A percentile compares a stretch with the other conserved stretches of the same genome.
Conservation (phyloP, 179 eudicot species). For the Beta macrorhiza region DNA sequence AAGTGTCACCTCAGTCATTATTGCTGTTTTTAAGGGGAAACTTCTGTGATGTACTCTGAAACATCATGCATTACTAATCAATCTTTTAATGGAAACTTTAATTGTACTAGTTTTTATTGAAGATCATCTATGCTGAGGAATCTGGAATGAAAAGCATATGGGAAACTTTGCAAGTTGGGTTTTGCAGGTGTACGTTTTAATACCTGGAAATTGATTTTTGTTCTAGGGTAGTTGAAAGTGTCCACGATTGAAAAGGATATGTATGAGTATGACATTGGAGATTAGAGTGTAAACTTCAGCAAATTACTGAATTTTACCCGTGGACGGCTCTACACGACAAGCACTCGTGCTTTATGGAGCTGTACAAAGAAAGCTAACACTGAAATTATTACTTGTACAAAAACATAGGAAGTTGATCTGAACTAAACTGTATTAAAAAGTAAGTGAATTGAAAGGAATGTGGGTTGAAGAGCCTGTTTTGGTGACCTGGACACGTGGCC, state of each 20-base stretch:
- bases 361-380: neutral
- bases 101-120: neutral
- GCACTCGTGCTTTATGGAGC: neutral
- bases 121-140: neutral
- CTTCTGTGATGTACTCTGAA: constrained; percentile 1
- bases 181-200: constrained; percentile 4
- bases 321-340: neutral
- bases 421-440: neutral
- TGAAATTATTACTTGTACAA: neutral
- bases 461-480: neutral
- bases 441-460: neutral
- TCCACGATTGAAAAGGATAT: neutral
- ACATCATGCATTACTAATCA: neutral
- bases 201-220: neutral
- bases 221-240: neutral
- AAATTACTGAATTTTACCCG: neutral
- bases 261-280: neutral
- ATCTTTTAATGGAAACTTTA: neutral
- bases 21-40: neutral
- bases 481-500: neutral
- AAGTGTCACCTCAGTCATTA: neutral
- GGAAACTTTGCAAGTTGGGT: neutral
- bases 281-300: neutral
- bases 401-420: neutral
- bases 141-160: neutral